Evolutionary conservation across 495 filamentous ascomycete genomes (phyloP), one percentile per base, ranked within the genome.

Genomic region (Darksidea phi): DNA sequence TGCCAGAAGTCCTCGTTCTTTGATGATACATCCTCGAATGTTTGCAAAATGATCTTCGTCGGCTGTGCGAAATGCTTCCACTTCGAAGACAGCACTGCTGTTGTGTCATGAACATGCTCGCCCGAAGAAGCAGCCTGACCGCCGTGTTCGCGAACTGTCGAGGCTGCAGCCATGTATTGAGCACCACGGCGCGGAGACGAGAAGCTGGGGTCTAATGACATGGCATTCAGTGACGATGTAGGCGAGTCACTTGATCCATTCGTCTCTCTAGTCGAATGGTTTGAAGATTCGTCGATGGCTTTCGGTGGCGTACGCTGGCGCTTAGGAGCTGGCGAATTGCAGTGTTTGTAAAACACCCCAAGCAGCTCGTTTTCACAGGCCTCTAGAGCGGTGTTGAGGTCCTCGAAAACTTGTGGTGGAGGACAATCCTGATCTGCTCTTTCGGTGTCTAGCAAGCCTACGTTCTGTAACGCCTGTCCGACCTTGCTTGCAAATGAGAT

Each of bases 1-100:
- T 89, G 91, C 94, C 94, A 98, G 71, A 97, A 98, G 70, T 96
- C 92, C 71, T 96, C 93, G 65, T 88, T 87, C 67, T 89, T 86
- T 49, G 86, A 78, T 48, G 86, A 91, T 38, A 96, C 78, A 59
- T 88, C 88, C 59, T 90, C 85, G 75, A 98, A 97, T 26, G 90
- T 90, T 71, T 96, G 94, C 21, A 98, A 79, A 67, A 97, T 88
- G 17, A 98, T 84, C 11, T 90, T 88, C 2, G 97, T 80, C 0
- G 94, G 94, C 70, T 96, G 91, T 54, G 86, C 87, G 75, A 96
- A 93, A 57, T 82, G 81, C 62, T 86, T 82, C 90, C 92, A 97
- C 65, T 82, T 84, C 43, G 76, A 74, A 0, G 80, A 77, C 0
- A 82, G 74, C 6, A 71, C 57, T 70, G 75, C 76, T 11, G 18